A percentile compares a stretch with the other conserved stretches of the same genome.
Evolutionary conservation across 805 yeast species (phyloP).

Genomic region (Starmerella gropengiesseri): DNA sequence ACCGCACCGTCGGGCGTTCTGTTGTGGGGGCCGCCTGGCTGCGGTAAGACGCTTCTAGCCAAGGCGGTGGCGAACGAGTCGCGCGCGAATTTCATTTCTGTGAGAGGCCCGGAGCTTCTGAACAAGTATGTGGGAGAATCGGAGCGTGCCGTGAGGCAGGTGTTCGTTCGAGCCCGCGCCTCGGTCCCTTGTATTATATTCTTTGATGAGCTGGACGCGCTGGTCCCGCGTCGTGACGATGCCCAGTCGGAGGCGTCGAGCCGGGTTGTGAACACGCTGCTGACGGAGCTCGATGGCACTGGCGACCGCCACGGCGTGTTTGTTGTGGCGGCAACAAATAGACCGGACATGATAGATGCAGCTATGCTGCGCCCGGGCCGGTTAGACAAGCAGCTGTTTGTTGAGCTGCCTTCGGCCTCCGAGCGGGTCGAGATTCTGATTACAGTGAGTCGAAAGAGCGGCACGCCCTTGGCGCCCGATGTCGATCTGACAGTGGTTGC

Average conservation of each 20-base stretch:
- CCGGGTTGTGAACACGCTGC: constrained; percentile 84
- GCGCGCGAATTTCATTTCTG: constrained; percentile 87
- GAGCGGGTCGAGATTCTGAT: constrained; percentile 70
- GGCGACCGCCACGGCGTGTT: constrained; percentile 96
- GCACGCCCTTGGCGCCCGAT: constrained; percentile 57
- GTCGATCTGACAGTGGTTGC: constrained; percentile 59
- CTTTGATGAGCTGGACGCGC: constrained; percentile 91
- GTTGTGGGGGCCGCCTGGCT: constrained; percentile 99
- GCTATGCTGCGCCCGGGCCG: constrained; percentile 94
- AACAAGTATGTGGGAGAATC: constrained; percentile 96
- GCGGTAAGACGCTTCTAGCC: constrained; percentile 92
- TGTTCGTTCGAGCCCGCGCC: constrained; percentile 82
- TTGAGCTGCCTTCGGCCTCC: constrained; percentile 67
- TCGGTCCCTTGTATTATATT: constrained; percentile 89
- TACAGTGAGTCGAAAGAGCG: constrained; percentile 48
- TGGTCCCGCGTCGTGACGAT: constrained; percentile 88
- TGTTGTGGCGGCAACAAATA: constrained; percentile 87
- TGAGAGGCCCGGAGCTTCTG: constrained; percentile 88
- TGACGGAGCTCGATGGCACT: constrained; percentile 96
- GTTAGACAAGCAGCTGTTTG: constrained; percentile 79
- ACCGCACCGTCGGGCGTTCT: constrained; percentile 94
- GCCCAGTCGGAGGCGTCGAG: constrained; percentile 81
- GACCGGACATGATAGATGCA: constrained; percentile 92
- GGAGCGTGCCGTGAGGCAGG: constrained; percentile 87
- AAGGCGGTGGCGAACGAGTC: constrained; percentile 98